Base-by-base conservation (phyloP, 176 grass and related monocot genomes). In the Melocanna baccifera region DNA sequence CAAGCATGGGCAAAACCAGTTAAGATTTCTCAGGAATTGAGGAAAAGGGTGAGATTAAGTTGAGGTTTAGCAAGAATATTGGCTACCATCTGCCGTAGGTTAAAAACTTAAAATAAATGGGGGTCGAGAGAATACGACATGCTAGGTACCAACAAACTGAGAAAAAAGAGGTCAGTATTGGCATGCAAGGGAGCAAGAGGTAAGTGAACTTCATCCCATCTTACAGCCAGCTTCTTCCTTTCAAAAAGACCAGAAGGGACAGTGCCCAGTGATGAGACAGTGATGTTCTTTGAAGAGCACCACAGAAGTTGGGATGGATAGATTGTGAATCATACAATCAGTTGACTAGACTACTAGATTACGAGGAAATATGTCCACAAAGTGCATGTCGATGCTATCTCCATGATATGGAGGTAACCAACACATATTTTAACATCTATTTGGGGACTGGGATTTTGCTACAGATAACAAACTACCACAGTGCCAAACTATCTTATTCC, bases 201-300 rank as follows among this genome's bases (percentile, higher is more conserved):
- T 0, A 65, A 67, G 73, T 15, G 75, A 45, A 59, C 13, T 52
- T 22, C 55, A 73, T 66, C 69, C 65, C 46, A 77, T 43, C 30
- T 18, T 43, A 23, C 79, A 67, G 37, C 65, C 67, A 47, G 52
- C 51, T 75, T 67, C 73, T 86, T 92, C 79, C 46, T 82, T 77
- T 39, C 77, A 82, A 91, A 88, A 88, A 69, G 4, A 42, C 9
- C 56, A 69, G 87, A 84, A 84, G 89, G 84, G 80, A 0, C 59
- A 62, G 11, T 14, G 25, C 25, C 46, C 84, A 80, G 80, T 26
- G 8, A 62, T 13, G 26, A 80, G 75, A 86, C 18, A n/a, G 19
- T 34, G 46, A 36, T 71, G 34, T 51, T 41, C 48, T 69, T 85
- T 84, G 23, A 15, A 68, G 50, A 59, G 10, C 22, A 75, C 57